Conservation (phyloP, 1,284 basidiomycete genomes). For the Apiotrichum domesticum region DNA sequence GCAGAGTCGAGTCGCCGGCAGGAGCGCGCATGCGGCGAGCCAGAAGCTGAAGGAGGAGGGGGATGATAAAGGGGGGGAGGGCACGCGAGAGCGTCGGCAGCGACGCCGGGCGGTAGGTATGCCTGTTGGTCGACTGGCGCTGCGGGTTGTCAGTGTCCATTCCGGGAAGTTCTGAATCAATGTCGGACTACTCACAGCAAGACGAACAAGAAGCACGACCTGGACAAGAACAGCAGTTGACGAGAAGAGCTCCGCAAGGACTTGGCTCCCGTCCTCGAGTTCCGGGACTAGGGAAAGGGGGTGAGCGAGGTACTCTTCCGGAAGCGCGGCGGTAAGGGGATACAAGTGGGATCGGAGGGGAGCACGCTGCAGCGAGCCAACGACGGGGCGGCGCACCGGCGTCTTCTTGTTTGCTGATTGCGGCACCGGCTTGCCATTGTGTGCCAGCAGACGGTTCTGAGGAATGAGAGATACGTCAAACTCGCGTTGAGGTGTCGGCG, state of each 20-base stretch:
- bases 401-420: slow-evolving; percentile 2
- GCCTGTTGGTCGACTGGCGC: slow-evolving; percentile 1
- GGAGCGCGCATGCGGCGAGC: slow-evolving; percentile 30
- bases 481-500: slow-evolving; percentile 76
- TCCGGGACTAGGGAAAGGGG: slow-evolving; percentile 35
- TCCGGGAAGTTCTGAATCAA: background rate
- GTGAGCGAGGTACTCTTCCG: slow-evolving; percentile 31
- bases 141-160: background rate
- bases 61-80: slow-evolving; percentile 33
- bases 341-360: slow-evolving; percentile 52
- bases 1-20: slow-evolving; percentile 20
- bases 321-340: slow-evolving; percentile 31
- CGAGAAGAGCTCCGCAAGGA: slow-evolving; percentile 33
- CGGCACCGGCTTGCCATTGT: background rate
- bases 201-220: slow-evolving; percentile 50
- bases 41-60: slow-evolving; percentile 31
- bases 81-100: slow-evolving; percentile 36
- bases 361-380: slow-evolving; percentile 50
- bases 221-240: slow-evolving; percentile 51
- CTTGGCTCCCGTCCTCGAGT: slow-evolving; percentile 22
- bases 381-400: slow-evolving; percentile 48
- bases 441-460: slow-evolving; percentile 10
- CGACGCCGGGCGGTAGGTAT: slow-evolving; percentile 21
- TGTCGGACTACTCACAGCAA: slow-evolving; percentile 15
- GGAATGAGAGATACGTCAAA: slow-evolving; percentile 67